Percentiles rank a stretch among this genome's conserved stretches.
Evolutionary conservation across 1,284 basidiomycete genomes (phyloP).

Genomic region (Puccinia polysora): DNA sequence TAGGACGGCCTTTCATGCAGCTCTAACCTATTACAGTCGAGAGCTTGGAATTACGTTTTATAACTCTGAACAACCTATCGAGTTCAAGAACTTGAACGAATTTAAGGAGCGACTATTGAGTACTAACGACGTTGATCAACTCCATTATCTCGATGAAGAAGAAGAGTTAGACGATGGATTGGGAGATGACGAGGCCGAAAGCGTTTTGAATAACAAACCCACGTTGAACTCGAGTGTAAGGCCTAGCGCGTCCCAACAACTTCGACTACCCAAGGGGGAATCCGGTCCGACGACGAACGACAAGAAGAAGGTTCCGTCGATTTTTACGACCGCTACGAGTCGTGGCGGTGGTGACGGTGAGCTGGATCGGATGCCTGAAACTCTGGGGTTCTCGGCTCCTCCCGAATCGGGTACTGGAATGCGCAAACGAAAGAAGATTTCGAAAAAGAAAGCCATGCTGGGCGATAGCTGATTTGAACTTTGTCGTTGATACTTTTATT

Average conservation of each 20-base stretch:
- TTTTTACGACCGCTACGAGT: constrained; percentile 7
- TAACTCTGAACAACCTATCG: constrained; percentile 59
- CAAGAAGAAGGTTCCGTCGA: neutral
- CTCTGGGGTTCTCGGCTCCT: constrained; percentile 32
- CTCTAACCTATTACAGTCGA: constrained; percentile 65
- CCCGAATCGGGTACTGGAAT: constrained; percentile 34
- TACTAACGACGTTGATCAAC: neutral
- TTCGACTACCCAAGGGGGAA: neutral
- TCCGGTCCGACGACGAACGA: neutral
- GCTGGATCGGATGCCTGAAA: constrained; percentile 18
- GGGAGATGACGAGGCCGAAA: constrained; percentile 6
- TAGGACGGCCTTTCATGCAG: constrained; percentile 65
- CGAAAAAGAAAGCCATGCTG: constrained; percentile 41
- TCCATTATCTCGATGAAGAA: neutral
- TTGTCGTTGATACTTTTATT: no score
- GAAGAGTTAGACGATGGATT: constrained; percentile 2
- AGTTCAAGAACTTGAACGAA: constrained; percentile 53
- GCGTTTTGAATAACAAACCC: neutral
- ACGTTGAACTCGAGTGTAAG: neutral
- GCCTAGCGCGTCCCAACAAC: neutral
- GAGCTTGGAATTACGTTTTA: constrained; percentile 64
- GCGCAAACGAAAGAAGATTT: constrained; percentile 31
- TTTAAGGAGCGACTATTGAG: constrained; percentile 18
- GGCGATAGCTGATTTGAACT: constrained; percentile 36
- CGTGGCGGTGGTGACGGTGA: no score